Conservation (phyloP, 192 early-diverging fungal genomes). For the Coemansia asiatica region DNA sequence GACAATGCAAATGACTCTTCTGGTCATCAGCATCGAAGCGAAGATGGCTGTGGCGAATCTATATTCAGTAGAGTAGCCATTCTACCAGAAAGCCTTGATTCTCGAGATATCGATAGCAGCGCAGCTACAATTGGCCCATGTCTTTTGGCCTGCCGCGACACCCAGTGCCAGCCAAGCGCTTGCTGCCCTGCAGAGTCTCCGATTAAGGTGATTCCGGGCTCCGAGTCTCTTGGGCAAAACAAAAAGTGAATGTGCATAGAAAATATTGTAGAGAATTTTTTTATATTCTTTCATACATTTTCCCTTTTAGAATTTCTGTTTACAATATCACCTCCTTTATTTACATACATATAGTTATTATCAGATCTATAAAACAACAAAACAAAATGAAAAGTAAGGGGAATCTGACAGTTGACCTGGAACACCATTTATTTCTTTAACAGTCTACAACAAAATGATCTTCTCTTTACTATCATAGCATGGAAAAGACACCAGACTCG, state of each 20-base stretch:
- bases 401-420: too few relatives aligned
- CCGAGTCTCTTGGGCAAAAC: not conserved
- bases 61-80: constrained; percentile 41
- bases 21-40: not conserved
- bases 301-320: too few relatives aligned
- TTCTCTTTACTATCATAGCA: constrained; percentile 11
- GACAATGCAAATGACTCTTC: not conserved
- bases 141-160: constrained; percentile 36
- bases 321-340: too few relatives aligned
- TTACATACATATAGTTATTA: too few relatives aligned
- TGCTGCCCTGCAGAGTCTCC: constrained; percentile 52
- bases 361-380: too few relatives aligned
- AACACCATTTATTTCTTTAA: not conserved
- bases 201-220: constrained; percentile 43
- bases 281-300: not conserved
- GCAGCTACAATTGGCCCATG: constrained; percentile 45
- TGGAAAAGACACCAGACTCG: constrained; percentile 39
- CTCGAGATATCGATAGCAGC: constrained; percentile 19
- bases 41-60: constrained; percentile 27
- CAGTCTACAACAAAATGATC: not conserved
- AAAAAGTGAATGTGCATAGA: not conserved
- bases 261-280: not conserved
- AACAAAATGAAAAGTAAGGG: too few relatives aligned
- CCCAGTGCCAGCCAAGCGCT: constrained; percentile 38
- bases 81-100: constrained; percentile 20